These are phyloP conservation scores for Sclerotinia trifoliorum DNA, from an alignment of 2,329 filamentous ascomycete genomes.

Conservation along the genomic window DNA sequence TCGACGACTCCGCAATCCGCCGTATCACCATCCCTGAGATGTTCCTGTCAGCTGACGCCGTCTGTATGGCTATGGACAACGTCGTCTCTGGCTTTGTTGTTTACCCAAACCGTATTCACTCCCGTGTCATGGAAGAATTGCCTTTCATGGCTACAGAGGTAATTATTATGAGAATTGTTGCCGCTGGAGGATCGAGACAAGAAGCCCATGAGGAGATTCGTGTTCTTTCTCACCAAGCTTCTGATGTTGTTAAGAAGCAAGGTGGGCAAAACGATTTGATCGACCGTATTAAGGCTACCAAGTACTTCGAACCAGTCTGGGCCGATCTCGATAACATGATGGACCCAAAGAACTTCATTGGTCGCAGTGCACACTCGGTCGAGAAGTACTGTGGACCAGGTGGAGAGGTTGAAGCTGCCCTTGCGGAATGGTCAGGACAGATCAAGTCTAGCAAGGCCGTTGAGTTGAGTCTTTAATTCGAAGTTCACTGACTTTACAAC, in stretches of 20 bases:
- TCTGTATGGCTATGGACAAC: conserved; percentile 67
- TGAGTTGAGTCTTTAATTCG: conserved; percentile 27
- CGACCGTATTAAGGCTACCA: conserved; percentile 67
- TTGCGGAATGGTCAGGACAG: conserved; percentile 47
- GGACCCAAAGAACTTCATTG: conserved; percentile 60
- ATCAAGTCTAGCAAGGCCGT: conserved; percentile 33
- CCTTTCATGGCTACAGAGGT: conserved; percentile 80
- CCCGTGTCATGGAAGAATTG: conserved; percentile 69
- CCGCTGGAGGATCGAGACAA: conserved; percentile 69
- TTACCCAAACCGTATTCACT: conserved; percentile 71
- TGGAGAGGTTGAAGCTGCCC: conserved; percentile 48
- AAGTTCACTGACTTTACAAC: background rate
- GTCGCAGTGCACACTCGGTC: conserved; percentile 54
- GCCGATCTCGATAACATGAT: conserved; percentile 67
- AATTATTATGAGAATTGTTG: conserved; percentile 76
- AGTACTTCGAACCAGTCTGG: conserved; percentile 75
- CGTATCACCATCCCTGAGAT: conserved; percentile 63
- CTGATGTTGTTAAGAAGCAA: conserved; percentile 67
- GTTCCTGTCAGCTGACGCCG: conserved; percentile 67
- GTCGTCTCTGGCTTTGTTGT: conserved; percentile 67
- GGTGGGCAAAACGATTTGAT: conserved; percentile 73
- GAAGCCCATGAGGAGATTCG: conserved; percentile 86
- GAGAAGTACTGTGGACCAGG: conserved; percentile 48
- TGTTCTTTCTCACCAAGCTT: conserved; percentile 76
- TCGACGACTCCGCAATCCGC: conserved; percentile 72